Conservation (phyloP, 805 yeast species). For the Yarrowia bubula region DNA sequence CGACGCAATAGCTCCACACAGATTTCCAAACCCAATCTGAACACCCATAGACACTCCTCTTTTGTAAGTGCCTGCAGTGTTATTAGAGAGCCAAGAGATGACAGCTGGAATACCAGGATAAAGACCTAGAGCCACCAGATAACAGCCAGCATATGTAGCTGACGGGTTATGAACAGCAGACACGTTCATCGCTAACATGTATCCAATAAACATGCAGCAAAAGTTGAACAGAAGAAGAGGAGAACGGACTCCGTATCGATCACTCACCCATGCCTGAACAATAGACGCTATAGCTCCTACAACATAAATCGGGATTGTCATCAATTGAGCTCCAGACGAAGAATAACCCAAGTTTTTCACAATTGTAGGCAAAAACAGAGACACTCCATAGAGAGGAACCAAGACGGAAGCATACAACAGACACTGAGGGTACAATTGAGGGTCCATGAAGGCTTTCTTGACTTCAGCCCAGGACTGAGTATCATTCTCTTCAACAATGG, state of each 20-base stretch:
- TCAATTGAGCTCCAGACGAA: constrained; percentile 52
- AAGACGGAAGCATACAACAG: constrained; percentile 53
- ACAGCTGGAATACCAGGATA: constrained; percentile 59
- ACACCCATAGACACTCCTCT: constrained; percentile 53
- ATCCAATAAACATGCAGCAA: constrained; percentile 40
- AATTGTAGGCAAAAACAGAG: constrained; percentile 59
- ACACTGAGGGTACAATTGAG: constrained; percentile 50
- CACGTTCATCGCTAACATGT: constrained; percentile 47
- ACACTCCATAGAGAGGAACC: constrained; percentile 58
- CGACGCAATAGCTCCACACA: constrained; percentile 60
- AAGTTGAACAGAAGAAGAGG: constrained; percentile 35
- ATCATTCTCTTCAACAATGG: constrained; percentile 31
- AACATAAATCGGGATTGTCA: constrained; percentile 48
- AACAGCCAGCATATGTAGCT: constrained; percentile 52
- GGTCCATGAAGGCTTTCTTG: constrained; percentile 49
- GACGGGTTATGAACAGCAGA: constrained; percentile 33
- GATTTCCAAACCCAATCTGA: constrained; percentile 62
- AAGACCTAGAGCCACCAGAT: constrained; percentile 52
- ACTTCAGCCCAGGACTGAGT: constrained; percentile 48
- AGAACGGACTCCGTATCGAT: constrained; percentile 39
- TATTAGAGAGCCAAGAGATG: constrained; percentile 59
- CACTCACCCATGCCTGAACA: constrained; percentile 31
- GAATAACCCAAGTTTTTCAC: constrained; percentile 55
- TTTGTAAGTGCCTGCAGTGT: constrained; percentile 55
- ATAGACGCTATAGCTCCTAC: constrained; percentile 40